Evolutionary conservation across 2,329 filamentous ascomycete genomes (phyloP).

Genomic region (Pyrenophora graminea): DNA sequence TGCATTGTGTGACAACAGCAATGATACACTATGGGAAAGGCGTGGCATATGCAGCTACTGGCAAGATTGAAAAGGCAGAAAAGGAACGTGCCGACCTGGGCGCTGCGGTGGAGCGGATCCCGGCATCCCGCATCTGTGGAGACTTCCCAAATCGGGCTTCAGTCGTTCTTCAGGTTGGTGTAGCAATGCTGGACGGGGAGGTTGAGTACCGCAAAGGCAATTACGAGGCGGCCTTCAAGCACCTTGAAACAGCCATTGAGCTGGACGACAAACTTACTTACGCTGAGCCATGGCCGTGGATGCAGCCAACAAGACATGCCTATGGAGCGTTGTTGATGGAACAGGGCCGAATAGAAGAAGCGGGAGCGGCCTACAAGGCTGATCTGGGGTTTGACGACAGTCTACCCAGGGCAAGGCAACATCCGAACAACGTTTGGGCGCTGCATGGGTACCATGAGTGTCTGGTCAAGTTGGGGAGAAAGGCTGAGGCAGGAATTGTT

Average conservation of each 20-base stretch:
- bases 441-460: conserved; percentile 76
- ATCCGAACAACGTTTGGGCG: conserved; percentile 76
- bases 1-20: conserved; percentile 73
- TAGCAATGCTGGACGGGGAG: conserved; percentile 72
- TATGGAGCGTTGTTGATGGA: conserved; percentile 72
- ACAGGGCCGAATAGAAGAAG: conserved; percentile 56
- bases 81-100: conserved; percentile 57
- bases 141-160: conserved; percentile 70
- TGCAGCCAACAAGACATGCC: conserved; percentile 74
- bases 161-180: conserved; percentile 64
- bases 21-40: conserved; percentile 71
- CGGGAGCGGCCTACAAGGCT: conserved; percentile 44
- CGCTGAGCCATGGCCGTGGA: conserved; percentile 79
- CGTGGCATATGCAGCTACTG: conserved; percentile 66
- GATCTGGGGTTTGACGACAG: conserved; percentile 53
- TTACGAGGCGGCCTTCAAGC: conserved; percentile 61
- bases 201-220: conserved; percentile 69
- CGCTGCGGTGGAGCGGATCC: conserved; percentile 58
- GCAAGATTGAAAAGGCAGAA: conserved; percentile 60
- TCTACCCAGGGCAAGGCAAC: conserved; percentile 66
- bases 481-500: conserved; percentile 54
- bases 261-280: conserved; percentile 69
- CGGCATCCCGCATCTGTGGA: conserved; percentile 59
- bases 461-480: conserved; percentile 58
- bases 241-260: conserved; percentile 61